phyloP scores from a whole-genome alignment of 2,329 filamentous ascomycete species.

The Aspergillus sp. region DNA sequence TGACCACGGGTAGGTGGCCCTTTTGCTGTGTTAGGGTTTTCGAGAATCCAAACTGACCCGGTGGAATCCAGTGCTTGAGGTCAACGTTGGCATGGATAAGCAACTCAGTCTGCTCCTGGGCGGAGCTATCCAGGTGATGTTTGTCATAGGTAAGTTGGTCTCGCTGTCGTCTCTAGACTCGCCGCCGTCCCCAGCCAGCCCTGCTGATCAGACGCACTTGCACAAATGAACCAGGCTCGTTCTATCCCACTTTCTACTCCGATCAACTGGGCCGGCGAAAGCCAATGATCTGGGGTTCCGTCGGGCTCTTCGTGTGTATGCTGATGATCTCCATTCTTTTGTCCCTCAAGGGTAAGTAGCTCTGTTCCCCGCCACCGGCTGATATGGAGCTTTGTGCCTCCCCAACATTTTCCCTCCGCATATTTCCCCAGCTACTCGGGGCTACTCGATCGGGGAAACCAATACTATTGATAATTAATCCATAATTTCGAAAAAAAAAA shows the following conservation, averaged over 20 bases:
- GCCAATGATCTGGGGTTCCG: conserved; percentile 37
- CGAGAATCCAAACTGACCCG: not conserved
- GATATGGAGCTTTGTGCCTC: not conserved
- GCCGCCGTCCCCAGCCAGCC: not conserved
- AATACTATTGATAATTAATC: not conserved
- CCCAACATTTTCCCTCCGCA: not conserved
- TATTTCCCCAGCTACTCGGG: not conserved
- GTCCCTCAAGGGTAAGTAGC: conserved; percentile 38
- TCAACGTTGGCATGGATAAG: conserved; percentile 45
- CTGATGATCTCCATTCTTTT: conserved; percentile 42
- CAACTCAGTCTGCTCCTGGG: conserved; percentile 48
- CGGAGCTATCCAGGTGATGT: conserved; percentile 38
- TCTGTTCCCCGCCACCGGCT: not conserved
- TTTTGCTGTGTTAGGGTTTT: not conserved
- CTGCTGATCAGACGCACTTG: conserved; percentile 1
- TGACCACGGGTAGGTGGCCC: conserved; percentile 21
- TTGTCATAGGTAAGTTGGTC: conserved; percentile 22
- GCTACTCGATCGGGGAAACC: not conserved
- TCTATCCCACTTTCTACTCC: conserved; percentile 47
- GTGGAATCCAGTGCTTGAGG: conserved; percentile 34
- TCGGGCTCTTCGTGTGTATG: conserved; percentile 38
- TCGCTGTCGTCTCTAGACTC: not conserved
- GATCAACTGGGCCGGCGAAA: conserved; percentile 40
- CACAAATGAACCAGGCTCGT: conserved; percentile 27
- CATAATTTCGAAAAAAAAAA: not conserved